Evolutionary conservation across 2,329 filamentous ascomycete species (phyloP).

Genomic region (Alternaria angustiovoidea): DNA sequence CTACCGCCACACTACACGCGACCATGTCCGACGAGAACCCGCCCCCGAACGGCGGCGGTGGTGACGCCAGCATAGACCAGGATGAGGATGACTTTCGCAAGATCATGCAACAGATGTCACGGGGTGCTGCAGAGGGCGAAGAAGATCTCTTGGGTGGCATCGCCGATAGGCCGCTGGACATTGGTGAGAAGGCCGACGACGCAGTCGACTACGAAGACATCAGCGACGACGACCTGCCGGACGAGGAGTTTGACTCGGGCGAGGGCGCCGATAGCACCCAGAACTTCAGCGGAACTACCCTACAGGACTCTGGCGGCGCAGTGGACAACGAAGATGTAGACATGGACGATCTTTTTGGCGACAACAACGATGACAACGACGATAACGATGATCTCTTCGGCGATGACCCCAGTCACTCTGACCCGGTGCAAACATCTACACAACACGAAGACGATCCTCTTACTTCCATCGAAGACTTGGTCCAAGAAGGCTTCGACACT

Average conservation of each 20-base stretch:
- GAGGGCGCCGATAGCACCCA: conserved; percentile 28
- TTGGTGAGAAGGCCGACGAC: conserved; percentile 84
- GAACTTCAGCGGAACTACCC: conserved; percentile 43
- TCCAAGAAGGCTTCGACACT: conserved; percentile 11
- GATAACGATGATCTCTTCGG: conserved; percentile 50
- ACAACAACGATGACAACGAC: conserved; percentile 40
- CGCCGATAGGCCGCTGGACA: conserved; percentile 51
- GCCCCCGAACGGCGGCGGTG: conserved; percentile 14
- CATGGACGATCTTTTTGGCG: conserved; percentile 73
- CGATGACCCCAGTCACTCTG: conserved; percentile 30
- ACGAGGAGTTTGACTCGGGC: conserved; percentile 62
- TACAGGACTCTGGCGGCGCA: conserved; percentile 36
- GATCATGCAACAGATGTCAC: conserved; percentile 31
- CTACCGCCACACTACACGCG: conserved; percentile 23
- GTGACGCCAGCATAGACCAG: conserved; percentile 28
- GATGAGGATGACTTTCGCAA: conserved; percentile 38
- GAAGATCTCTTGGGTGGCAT: conserved; percentile 37
- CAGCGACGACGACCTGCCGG: conserved; percentile 87
- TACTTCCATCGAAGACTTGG: conserved; percentile 38
- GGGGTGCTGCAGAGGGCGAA: conserved; percentile 29
- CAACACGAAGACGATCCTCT: conserved; percentile 52
- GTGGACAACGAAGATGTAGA: conserved; percentile 58
- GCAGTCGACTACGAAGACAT: conserved; percentile 92
- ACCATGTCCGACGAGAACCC: conserved; percentile 35
- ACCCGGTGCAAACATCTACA: conserved; percentile 32